A percentile compares a stretch with the other conserved stretches of the same genome.
Conservation (phyloP, 371 early-diverging fungal genomes). For the Umbelopsis sp. region DNA sequence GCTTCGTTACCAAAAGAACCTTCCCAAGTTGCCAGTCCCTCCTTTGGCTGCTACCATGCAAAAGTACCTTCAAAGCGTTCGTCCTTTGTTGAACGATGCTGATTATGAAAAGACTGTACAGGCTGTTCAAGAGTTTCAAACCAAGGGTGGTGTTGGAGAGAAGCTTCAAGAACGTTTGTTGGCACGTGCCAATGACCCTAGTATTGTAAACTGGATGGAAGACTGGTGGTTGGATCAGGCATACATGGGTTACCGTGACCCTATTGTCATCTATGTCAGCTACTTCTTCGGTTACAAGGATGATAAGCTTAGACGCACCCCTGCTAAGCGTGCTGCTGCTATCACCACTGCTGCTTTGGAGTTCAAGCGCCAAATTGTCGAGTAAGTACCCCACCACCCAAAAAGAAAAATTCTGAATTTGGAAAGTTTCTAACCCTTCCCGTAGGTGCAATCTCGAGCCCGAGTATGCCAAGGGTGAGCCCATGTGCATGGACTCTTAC, state of each 20-base stretch:
- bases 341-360: constrained; percentile 86
- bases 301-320: constrained; percentile 76
- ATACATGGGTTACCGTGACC: constrained; percentile 95
- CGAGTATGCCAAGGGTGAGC: constrained; percentile 77
- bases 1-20: constrained; percentile 67
- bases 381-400: constrained; percentile 33
- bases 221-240: constrained; percentile 95
- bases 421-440: background rate
- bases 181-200: constrained; percentile 68
- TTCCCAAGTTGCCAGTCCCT: constrained; percentile 92
- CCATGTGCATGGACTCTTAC: constrained; percentile 91
- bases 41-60: constrained; percentile 78
- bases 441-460: constrained; percentile 77
- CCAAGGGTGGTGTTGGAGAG: constrained; percentile 82
- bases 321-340: constrained; percentile 86
- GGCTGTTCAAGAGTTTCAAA: constrained; percentile 79
- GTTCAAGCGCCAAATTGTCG: constrained; percentile 82
- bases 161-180: constrained; percentile 83
- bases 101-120: constrained; percentile 74
- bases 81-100: constrained; percentile 73
- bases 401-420: too few species aligned
- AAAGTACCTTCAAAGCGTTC: constrained; percentile 78
- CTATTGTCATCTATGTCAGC: constrained; percentile 86
- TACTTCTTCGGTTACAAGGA: constrained; percentile 88
- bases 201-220: constrained; percentile 86